A percentile compares a stretch with the other conserved stretches of the same genome.
phyloP scores from a whole-genome alignment of 2,329 filamentous ascomycete genomes.

The Calcarisporium arbuscula region DNA sequence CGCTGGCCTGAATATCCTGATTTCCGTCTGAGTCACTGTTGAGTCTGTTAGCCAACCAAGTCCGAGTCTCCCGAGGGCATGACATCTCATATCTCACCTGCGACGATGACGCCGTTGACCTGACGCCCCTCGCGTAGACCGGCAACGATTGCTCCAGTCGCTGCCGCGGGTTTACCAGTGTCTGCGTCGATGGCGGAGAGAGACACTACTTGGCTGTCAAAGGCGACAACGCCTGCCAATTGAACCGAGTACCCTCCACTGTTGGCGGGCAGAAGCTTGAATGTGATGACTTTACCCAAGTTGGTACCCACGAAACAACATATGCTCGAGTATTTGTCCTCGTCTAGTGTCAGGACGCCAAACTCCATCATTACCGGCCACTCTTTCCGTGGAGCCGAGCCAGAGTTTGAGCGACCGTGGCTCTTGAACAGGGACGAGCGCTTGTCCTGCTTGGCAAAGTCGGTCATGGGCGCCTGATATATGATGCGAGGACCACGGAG shows the following conservation, averaged over 20 bases:
- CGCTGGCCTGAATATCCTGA: constrained; percentile 83
- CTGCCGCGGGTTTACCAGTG: constrained; percentile 67
- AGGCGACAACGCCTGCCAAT: constrained; percentile 58
- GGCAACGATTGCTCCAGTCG: constrained; percentile 69
- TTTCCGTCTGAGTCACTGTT: constrained; percentile 61
- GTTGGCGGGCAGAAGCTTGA: constrained; percentile 77
- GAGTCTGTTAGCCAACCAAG: constrained; percentile 19
- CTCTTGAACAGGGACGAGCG: constrained; percentile 62
- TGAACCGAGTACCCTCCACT: constrained; percentile 63
- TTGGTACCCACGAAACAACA: constrained; percentile 87
- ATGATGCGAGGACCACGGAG: constrained; percentile 82
- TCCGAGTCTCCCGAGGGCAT: not conserved
- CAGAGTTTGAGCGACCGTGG: constrained; percentile 18
- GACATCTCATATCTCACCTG: constrained; percentile 42
- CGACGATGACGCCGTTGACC: constrained; percentile 75
- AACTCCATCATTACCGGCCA: constrained; percentile 83
- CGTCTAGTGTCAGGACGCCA: constrained; percentile 85
- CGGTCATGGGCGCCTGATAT: constrained; percentile 63
- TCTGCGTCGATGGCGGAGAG: constrained; percentile 76
- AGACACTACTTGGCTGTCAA: constrained; percentile 66
- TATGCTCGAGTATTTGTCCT: constrained; percentile 94
- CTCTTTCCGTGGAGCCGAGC: constrained; percentile 49
- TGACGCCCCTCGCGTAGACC: constrained; percentile 67
- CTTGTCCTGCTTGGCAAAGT: constrained; percentile 73
- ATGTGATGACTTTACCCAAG: constrained; percentile 74